Base-by-base conservation (phyloP, 352 stramenopile species). In the Pythium pyrilobum region DNA sequence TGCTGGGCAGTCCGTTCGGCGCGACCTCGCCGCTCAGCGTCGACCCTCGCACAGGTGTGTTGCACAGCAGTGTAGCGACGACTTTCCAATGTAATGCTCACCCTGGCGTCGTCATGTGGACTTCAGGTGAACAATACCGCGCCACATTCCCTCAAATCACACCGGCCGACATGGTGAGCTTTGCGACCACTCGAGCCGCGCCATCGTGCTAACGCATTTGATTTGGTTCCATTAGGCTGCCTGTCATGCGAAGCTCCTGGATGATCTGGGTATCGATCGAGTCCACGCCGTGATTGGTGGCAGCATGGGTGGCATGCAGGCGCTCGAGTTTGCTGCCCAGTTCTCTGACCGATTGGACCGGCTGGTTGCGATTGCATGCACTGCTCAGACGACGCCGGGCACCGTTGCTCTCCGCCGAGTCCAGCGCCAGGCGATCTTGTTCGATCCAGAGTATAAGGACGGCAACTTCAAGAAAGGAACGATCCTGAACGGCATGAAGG, bases 271-370 rank as follows among this genome's bases (percentile, higher is more conserved):
- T 0, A 85, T 95, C 20, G 64, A 85, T 39, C 64, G 70, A 12
- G 77, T 94, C 2, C 83, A 93, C 62, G 80, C 85, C 1, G 85
- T 96, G 18, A 80, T 96, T 36, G 86, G 85, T 10, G 83, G 83
- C 27, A 93, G 81, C 57, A 93, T 96, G 87, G 85, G 85, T 38
- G 81, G 87, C 44, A 95, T 96, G 42, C 72, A 95, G 59, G 83
- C 79, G n/a, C 66, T 96, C 2, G 84, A 96, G 50, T 95, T 95
- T 44, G 84, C 78, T 0, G 81, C 76, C 0, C 80, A 92, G 62
- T 94, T 92, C 58, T 78, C 86, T 4, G 66, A 89, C 23, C 82
- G 77, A 4, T 36, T 91, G 9, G 69, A 91, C 21, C 75, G 78
- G 3, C 67, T 95, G 21, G 65, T 89, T 5, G 84, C 71, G 15